Percentiles rank a stretch among this genome's conserved stretches.
phyloP scores from a whole-genome alignment of 2,329 filamentous ascomycete species.

The Macroventuria anomochaeta region DNA sequence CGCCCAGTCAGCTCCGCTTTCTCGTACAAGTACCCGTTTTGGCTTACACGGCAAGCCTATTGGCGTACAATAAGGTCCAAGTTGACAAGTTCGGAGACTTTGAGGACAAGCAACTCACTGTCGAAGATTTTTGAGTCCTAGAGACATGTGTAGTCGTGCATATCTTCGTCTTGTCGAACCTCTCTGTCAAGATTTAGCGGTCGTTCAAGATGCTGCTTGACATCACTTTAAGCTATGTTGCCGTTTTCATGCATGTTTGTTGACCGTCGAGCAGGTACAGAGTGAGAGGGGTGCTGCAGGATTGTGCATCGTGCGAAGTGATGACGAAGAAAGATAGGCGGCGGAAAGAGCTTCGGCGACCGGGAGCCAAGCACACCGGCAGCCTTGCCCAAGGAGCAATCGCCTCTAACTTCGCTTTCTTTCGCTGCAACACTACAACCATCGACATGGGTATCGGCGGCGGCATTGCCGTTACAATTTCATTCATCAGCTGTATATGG shows the following conservation, averaged over 20 bases:
- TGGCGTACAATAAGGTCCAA: too few relatives aligned
- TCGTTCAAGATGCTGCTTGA: too few relatives aligned
- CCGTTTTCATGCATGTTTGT: too few relatives aligned
- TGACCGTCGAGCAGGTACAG: too few relatives aligned
- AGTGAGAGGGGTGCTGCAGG: background rate
- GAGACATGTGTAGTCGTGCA: background rate
- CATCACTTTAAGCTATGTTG: too few relatives aligned
- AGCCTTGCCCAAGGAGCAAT: slow-evolving; percentile 8
- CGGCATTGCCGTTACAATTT: slow-evolving; percentile 23
- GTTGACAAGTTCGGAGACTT: background rate
- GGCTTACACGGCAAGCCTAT: background rate
- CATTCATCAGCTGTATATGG: slow-evolving; percentile 44
- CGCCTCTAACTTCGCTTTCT: slow-evolving; percentile 1
- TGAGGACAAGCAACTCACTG: too few relatives aligned
- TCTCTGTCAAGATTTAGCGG: too few relatives aligned
- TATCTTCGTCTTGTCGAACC: too few relatives aligned
- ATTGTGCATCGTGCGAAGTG: too few relatives aligned
- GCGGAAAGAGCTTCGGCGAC: background rate
- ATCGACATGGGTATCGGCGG: slow-evolving; percentile 14
- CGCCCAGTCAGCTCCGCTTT: background rate
- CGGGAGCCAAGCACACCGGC: slow-evolving; percentile 1
- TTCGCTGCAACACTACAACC: slow-evolving; percentile 10
- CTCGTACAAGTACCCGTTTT: background rate
- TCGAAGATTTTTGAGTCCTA: background rate
- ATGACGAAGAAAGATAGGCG: background rate